A percentile compares a stretch with the other conserved stretches of the same genome.
phyloP scores from a whole-genome alignment of 805 yeast genomes.

The Wickerhamiella bombiphila region DNA sequence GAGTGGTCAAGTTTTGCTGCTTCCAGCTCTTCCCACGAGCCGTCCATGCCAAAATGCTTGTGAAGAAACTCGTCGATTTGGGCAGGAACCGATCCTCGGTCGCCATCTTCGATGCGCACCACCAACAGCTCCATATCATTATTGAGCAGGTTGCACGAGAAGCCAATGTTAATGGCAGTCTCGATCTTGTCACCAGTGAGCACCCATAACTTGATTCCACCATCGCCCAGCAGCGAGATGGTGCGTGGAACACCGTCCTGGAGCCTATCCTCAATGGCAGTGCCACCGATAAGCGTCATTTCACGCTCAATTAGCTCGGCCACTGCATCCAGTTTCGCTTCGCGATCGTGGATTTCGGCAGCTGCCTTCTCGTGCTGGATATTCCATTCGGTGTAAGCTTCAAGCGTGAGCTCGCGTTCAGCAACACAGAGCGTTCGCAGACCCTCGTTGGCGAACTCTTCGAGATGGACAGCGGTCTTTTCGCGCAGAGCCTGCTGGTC shows the following conservation, averaged over 20 bases:
- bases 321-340: slow-evolving; percentile 40
- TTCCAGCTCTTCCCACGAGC: slow-evolving; percentile 33
- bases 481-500: slow-evolving; percentile 33
- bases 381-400: slow-evolving; percentile 40
- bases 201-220: slow-evolving; percentile 76
- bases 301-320: slow-evolving; percentile 48
- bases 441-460: slow-evolving; percentile 67
- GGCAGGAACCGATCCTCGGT: slow-evolving; percentile 19
- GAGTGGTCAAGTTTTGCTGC: slow-evolving; percentile 47
- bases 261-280: slow-evolving; percentile 69
- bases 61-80: slow-evolving; percentile 34
- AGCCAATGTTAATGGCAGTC: slow-evolving; percentile 81
- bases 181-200: slow-evolving; percentile 74
- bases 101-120: slow-evolving; percentile 27
- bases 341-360: slow-evolving; percentile 45
- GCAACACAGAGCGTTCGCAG: slow-evolving; percentile 68
- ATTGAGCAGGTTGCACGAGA: slow-evolving; percentile 60
- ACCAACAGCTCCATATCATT: slow-evolving; percentile 58
- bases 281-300: slow-evolving; percentile 53
- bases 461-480: slow-evolving; percentile 55
- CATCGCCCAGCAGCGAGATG: slow-evolving; percentile 50
- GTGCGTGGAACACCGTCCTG: slow-evolving; percentile 74
- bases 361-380: slow-evolving; percentile 43
- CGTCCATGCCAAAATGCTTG: slow-evolving; percentile 37
- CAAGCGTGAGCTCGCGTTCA: slow-evolving; percentile 35